Conservation (phyloP, 2,329 filamentous ascomycete species). For the Aspergillus jensenii region DNA sequence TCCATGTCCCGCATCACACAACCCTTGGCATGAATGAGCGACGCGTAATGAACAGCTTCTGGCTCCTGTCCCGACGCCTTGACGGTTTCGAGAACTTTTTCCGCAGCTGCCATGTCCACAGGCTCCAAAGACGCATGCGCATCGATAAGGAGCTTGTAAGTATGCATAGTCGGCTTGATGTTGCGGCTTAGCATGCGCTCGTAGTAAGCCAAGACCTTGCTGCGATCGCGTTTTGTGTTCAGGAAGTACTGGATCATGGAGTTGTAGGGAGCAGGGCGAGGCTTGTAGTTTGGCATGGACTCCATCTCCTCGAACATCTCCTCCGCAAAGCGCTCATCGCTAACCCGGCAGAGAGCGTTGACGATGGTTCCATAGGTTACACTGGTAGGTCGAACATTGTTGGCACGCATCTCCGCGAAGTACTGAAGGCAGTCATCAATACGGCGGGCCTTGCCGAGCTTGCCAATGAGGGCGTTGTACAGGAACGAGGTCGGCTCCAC, state of each 20-base stretch:
- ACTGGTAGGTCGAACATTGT: conserved; percentile 91
- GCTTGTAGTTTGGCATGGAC: conserved; percentile 97
- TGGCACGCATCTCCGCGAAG: conserved; percentile 93
- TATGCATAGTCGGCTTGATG: conserved; percentile 91
- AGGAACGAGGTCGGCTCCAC: conserved; percentile 96
- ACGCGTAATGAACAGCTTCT: conserved; percentile 93
- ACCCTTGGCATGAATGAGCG: conserved; percentile 91
- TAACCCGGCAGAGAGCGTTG: conserved; percentile 94
- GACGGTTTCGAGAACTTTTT: conserved; percentile 78
- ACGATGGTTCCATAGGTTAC: conserved; percentile 98
- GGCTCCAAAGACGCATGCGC: conserved; percentile 93
- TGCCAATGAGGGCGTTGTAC: conserved; percentile 97
- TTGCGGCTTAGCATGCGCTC: conserved; percentile 86
- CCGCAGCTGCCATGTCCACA: conserved; percentile 82
- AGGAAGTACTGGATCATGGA: conserved; percentile 99
- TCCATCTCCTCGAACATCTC: conserved; percentile 99
- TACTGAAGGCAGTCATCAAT: conserved; percentile 98
- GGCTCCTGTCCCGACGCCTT: conserved; percentile 70
- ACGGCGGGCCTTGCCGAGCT: conserved; percentile 93
- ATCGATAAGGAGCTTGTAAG: conserved; percentile 95
- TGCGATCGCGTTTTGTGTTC: conserved; percentile 92
- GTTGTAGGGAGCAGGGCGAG: conserved; percentile 94
- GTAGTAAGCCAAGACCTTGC: conserved; percentile 92
- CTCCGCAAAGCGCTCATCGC: conserved; percentile 95
- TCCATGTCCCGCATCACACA: conserved; percentile 91